phyloP scores from a whole-genome alignment of 371 early-diverging fungal genomes.

The Amoeboaphelidium protococcarum region DNA sequence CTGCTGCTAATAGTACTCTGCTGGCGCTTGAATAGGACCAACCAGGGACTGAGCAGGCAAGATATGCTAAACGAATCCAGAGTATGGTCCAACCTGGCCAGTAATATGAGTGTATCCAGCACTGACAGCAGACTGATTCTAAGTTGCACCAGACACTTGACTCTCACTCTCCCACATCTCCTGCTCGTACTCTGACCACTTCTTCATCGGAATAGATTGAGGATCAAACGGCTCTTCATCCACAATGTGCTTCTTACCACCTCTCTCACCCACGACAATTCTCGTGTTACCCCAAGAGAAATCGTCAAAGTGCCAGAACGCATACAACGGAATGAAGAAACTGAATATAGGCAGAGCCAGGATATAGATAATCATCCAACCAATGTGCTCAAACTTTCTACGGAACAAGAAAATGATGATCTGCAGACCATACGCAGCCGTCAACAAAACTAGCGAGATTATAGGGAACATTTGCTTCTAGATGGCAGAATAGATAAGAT shows the following conservation, averaged over 20 bases:
- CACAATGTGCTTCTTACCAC: constrained; percentile 21
- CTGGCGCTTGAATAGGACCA: no score
- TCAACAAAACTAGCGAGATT: constrained; percentile 20
- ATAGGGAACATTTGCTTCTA: constrained; percentile 1
- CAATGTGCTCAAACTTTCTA: constrained; percentile 77
- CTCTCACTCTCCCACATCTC: constrained; percentile 48
- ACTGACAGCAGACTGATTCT: no score
- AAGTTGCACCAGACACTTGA: no score
- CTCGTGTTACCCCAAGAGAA: constrained; percentile 96
- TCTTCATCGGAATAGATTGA: constrained; percentile 50
- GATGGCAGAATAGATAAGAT: constrained; percentile 21
- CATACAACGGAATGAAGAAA: constrained; percentile 49
- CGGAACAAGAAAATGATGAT: constrained; percentile 57
- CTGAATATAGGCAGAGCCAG: constrained; percentile 56
- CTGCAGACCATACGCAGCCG: constrained; percentile 45
- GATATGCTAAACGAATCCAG: no score
- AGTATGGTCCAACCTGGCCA: no score
- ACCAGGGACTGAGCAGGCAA: no score
- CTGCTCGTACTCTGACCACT: constrained; percentile 68
- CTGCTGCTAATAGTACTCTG: no score
- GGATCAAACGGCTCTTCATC: constrained; percentile 58
- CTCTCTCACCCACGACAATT: constrained; percentile 37
- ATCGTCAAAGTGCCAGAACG: constrained; percentile 93
- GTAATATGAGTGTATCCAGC: no score
- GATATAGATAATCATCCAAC: constrained; percentile 86